Percentiles rank a stretch among this genome's conserved stretches.
phyloP scores from a whole-genome alignment of 2,329 filamentous ascomycete species.

The Cercospora sesami region DNA sequence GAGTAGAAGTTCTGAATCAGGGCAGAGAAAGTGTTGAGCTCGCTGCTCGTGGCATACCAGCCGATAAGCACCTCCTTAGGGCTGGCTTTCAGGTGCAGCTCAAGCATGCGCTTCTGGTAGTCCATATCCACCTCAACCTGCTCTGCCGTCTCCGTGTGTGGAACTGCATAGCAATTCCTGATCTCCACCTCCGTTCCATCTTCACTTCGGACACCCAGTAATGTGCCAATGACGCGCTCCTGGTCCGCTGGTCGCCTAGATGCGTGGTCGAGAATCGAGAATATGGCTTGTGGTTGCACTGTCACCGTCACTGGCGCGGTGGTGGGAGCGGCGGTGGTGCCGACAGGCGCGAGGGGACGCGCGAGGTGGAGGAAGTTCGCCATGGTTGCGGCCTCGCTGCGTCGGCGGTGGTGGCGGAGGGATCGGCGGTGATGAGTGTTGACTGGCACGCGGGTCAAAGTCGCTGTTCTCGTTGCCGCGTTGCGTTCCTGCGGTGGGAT shows the following conservation, averaged over 20 bases:
- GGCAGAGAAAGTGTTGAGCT: constrained; percentile 97
- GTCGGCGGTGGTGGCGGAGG: constrained; percentile 9
- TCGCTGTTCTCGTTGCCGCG: constrained; percentile 11
- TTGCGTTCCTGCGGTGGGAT: constrained; percentile 6
- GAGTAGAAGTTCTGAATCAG: constrained; percentile 99
- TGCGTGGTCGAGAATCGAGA: constrained; percentile 80
- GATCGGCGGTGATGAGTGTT: constrained; percentile 6
- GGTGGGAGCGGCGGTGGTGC: constrained; percentile 71
- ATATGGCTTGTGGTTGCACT: constrained; percentile 84
- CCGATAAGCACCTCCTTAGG: constrained; percentile 92
- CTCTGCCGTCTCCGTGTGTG: constrained; percentile 96
- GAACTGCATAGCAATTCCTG: constrained; percentile 93
- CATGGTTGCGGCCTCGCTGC: constrained; percentile 32
- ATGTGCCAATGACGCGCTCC: constrained; percentile 92
- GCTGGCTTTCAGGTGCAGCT: constrained; percentile 87
- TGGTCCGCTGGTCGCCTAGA: constrained; percentile 88
- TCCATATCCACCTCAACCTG: constrained; percentile 99
- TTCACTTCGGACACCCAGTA: constrained; percentile 89
- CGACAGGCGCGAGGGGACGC: constrained; percentile 81
- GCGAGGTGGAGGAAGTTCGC: constrained; percentile 91
- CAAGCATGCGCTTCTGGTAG: constrained; percentile 99
- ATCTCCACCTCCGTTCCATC: constrained; percentile 97
- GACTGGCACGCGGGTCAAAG: constrained; percentile 9
- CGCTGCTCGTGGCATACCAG: constrained; percentile 96
- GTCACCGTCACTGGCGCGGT: constrained; percentile 91